Percentiles rank a stretch among this genome's conserved stretches.
Conservation (phyloP, 2,329 filamentous ascomycete genomes). For the Calcarisporium arbuscula region DNA sequence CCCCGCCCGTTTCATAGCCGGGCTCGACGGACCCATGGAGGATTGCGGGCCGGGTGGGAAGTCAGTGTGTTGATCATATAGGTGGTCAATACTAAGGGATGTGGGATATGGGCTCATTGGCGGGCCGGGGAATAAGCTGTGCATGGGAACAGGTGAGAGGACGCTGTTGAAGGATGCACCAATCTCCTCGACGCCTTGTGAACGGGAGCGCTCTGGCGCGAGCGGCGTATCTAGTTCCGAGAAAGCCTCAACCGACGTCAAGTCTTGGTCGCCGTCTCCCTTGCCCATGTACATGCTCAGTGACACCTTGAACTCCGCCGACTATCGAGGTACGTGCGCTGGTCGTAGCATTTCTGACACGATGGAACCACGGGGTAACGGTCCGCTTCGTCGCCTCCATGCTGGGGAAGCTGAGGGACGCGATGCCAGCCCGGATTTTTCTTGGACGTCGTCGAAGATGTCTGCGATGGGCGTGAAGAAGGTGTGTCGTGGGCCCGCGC, state of each 20-base stretch:
- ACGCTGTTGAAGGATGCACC: conserved; percentile 25
- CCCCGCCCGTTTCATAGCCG: too few relatives aligned
- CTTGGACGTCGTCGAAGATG: conserved; percentile 39
- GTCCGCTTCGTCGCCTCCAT: conserved; percentile 31
- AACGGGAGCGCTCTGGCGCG: conserved; percentile 28
- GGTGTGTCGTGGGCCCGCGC: conserved; percentile 31
- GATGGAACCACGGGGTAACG: conserved; percentile 32
- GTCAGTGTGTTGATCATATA: too few relatives aligned
- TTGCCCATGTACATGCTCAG: conserved; percentile 28
- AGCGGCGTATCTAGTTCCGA: conserved; percentile 38
- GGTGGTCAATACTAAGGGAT: conserved; percentile 27
- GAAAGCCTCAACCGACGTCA: conserved; percentile 29
- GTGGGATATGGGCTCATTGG: conserved; percentile 33
- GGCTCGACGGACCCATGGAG: too few relatives aligned
- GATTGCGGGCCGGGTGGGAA: too few relatives aligned
- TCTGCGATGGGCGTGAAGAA: conserved; percentile 39
- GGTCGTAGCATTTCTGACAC: conserved; percentile 35
- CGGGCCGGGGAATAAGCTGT: conserved; percentile 18
- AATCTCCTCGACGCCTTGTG: conserved; percentile 27
- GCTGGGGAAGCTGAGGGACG: conserved; percentile 34
- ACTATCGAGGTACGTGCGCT: conserved; percentile 32
- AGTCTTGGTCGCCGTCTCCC: conserved; percentile 30
- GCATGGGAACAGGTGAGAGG: conserved; percentile 16
- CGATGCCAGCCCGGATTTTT: conserved; percentile 32
- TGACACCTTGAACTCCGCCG: conserved; percentile 36